Evolutionary conservation across 2,329 filamentous ascomycete genomes (phyloP).

Genomic region (Nemania sp.): DNA sequence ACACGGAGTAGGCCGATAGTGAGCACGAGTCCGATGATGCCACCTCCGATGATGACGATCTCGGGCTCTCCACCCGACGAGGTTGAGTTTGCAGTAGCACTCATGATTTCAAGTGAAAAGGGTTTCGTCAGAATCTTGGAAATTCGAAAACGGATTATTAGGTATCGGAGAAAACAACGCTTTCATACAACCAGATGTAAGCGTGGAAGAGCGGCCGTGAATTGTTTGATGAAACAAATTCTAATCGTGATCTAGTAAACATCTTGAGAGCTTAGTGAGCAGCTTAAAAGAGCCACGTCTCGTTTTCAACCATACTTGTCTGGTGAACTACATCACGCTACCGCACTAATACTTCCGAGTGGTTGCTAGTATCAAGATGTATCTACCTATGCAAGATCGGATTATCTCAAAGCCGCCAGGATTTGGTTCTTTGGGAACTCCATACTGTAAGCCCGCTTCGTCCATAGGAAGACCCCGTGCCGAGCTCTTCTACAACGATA

Average conservation of each 20-base stretch:
- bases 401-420: not conserved
- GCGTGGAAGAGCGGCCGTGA: not conserved
- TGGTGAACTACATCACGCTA: not conserved
- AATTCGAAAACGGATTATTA: not conserved
- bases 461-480: slow-evolving; percentile 2
- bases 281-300: not conserved
- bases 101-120: not conserved
- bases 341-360: not conserved
- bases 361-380: not conserved
- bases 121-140: not conserved
- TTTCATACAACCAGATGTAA: not conserved
- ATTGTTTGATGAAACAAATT: not conserved
- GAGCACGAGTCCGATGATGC: slow-evolving; percentile 32
- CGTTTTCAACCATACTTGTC: not conserved
- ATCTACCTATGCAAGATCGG: not conserved
- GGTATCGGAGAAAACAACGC: not conserved
- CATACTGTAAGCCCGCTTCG: not conserved
- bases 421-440: not conserved
- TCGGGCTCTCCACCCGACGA: slow-evolving; percentile 11
- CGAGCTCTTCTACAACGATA: not conserved
- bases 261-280: not conserved
- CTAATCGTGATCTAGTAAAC: not conserved
- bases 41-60: slow-evolving; percentile 35
- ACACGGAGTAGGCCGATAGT: slow-evolving; percentile 31
- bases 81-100: not conserved